Conservation (phyloP, 2,329 filamentous ascomycete genomes). For the Didymellaceae sp. region DNA sequence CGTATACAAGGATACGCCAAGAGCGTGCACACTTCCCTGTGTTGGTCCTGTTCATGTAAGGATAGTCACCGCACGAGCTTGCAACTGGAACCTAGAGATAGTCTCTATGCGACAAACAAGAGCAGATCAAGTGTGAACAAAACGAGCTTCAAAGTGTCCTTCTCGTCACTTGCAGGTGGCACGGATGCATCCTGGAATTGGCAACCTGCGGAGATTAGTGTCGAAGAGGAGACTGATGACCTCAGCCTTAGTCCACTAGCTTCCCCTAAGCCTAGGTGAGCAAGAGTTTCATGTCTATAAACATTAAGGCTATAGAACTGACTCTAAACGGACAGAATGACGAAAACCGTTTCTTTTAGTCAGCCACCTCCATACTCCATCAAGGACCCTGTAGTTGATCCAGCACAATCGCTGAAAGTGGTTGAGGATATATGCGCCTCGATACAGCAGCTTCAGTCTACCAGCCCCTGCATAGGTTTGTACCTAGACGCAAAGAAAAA, state of each 20-base stretch:
- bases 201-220: conserved; percentile 42
- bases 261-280: conserved; percentile 32
- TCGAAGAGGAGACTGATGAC: conserved; percentile 37
- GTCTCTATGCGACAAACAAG: conserved; percentile 29
- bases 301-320: too few relatives aligned
- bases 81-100: conserved; percentile 40
- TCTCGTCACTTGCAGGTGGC: conserved; percentile 30
- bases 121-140: conserved; percentile 20
- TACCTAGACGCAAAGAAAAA: conserved; percentile 41
- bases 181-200: conserved; percentile 32
- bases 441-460: conserved; percentile 37
- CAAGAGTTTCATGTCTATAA: too few relatives aligned
- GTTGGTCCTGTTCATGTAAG: conserved; percentile 46
- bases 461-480: conserved; percentile 40
- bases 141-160: conserved; percentile 44
- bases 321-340: conserved; percentile 24
- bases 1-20: conserved; percentile 45
- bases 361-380: conserved; percentile 42
- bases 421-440: conserved; percentile 47
- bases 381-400: conserved; percentile 25
- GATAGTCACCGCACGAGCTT: conserved; percentile 43
- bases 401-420: conserved; percentile 29
- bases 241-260: conserved; percentile 11
- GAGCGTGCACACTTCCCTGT: conserved; percentile 40
- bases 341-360: conserved; percentile 45